These are phyloP conservation scores for Oemleria cerasiformis DNA, from an alignment of 306 rosid genomes.

Conservation along the genomic window DNA sequence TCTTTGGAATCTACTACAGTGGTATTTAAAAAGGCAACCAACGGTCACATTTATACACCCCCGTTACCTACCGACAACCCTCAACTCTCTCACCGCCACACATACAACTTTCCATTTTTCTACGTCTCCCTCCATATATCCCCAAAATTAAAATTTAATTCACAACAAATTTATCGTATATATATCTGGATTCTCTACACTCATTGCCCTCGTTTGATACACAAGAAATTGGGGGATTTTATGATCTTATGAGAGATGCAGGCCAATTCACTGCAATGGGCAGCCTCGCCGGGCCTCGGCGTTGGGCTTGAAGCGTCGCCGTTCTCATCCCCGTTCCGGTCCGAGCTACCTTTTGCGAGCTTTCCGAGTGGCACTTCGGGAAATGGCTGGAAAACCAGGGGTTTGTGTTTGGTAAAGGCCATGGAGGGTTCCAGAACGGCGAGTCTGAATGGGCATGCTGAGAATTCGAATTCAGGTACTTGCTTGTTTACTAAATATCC, in stretches of 20 bases:
- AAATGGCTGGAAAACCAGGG: conserved; percentile 32
- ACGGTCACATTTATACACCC: background rate
- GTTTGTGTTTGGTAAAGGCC: conserved; percentile 29
- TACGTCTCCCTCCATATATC: background rate
- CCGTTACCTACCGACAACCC: background rate
- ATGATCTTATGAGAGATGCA: conserved; percentile 36
- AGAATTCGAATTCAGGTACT: conserved; percentile 34
- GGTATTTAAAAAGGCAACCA: background rate
- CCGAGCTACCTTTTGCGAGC: conserved; percentile 22
- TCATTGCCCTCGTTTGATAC: background rate
- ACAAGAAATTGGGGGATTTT: background rate
- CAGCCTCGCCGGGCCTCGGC: conserved; percentile 13
- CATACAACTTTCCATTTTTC: background rate
- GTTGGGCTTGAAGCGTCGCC: conserved; percentile 13
- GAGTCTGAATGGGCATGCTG: conserved; percentile 40
- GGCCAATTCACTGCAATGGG: conserved; percentile 25
- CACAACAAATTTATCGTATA: background rate
- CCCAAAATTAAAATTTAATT: background rate
- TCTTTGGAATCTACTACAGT: background rate
- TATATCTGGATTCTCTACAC: background rate
- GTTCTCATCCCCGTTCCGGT: background rate
- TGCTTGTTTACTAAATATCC: background rate
- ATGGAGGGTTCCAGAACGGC: conserved; percentile 37
- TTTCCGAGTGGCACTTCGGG: conserved; percentile 19
- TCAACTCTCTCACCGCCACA: background rate